phyloP scores from a whole-genome alignment of 495 filamentous ascomycete genomes.

The Aspergillus affinis region DNA sequence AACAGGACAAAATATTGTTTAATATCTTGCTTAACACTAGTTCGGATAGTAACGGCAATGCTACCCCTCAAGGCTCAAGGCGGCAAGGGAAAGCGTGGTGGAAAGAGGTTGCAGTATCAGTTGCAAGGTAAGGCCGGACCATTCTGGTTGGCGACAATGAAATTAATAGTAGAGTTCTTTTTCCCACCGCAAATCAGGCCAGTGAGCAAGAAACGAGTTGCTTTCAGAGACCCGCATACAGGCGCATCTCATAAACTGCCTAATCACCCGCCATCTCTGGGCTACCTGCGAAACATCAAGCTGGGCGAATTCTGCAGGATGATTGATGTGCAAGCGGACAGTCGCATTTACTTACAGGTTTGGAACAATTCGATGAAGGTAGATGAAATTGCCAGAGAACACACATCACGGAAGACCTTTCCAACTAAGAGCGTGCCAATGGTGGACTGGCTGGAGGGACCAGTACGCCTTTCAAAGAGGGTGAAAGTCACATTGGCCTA shows the following conservation, averaged over 20 bases:
- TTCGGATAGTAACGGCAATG: no score
- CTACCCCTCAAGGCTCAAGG: no score
- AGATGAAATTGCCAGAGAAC: not conserved
- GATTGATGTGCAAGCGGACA: not conserved
- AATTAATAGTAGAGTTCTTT: not conserved
- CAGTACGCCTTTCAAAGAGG: slow-evolving; percentile 13
- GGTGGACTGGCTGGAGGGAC: slow-evolving; percentile 12
- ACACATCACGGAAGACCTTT: not conserved
- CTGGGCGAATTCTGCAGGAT: slow-evolving; percentile 9
- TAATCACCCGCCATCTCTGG: not conserved
- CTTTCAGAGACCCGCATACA: not conserved
- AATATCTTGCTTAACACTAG: no score
- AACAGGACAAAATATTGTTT: no score
- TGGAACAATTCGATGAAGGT: slow-evolving; percentile 2
- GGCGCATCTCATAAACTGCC: not conserved
- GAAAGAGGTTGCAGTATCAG: no score
- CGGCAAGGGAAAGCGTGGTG: no score
- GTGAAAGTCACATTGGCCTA: slow-evolving; percentile 15
- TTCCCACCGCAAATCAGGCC: not conserved
- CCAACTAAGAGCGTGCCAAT: not conserved
- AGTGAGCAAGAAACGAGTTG: slow-evolving; percentile 3
- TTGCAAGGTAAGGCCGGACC: not conserved
- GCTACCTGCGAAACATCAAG: not conserved
- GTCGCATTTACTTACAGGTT: slow-evolving; percentile 6
- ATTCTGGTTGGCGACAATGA: slow-evolving; percentile 1